phyloP scores from a whole-genome alignment of 345 rosid species.

The Dimocarpus longan region DNA sequence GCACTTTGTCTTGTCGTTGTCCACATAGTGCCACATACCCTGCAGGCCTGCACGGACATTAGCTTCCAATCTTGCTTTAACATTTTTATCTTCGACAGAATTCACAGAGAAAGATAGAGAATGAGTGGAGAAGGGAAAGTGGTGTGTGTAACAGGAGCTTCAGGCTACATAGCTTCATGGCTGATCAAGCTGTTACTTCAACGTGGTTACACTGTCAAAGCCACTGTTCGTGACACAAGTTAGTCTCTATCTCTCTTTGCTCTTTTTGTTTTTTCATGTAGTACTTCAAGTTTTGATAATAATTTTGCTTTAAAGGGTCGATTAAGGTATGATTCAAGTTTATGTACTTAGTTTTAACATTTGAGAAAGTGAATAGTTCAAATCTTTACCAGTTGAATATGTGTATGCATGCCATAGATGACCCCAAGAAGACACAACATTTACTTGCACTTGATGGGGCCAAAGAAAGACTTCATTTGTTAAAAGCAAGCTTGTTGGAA shows the following conservation, averaged over 20 bases:
- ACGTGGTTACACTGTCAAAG: conserved; percentile 50
- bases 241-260: conserved; percentile 16
- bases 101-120: not conserved
- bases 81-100: not conserved
- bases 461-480: conserved; percentile 34
- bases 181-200: conserved; percentile 50
- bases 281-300: no score
- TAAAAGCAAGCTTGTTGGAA: conserved; percentile 34
- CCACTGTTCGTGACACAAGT: conserved; percentile 54
- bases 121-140: conserved; percentile 36
- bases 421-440: conserved; percentile 37
- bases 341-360: no score
- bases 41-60: not conserved
- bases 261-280: not conserved
- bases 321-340: no score
- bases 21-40: no score
- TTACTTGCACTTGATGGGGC: conserved; percentile 39
- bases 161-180: conserved; percentile 57
- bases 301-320: no score
- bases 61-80: not conserved
- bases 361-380: no score
- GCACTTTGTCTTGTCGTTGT: no score
- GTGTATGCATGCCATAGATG: conserved; percentile 27
- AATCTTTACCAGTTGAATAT: not conserved
- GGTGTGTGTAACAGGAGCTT: conserved; percentile 58